Percentiles rank a stretch among this genome's conserved stretches.
phyloP scores from a whole-genome alignment of 2,329 filamentous ascomycete species.

The Ophiostoma australiae region DNA sequence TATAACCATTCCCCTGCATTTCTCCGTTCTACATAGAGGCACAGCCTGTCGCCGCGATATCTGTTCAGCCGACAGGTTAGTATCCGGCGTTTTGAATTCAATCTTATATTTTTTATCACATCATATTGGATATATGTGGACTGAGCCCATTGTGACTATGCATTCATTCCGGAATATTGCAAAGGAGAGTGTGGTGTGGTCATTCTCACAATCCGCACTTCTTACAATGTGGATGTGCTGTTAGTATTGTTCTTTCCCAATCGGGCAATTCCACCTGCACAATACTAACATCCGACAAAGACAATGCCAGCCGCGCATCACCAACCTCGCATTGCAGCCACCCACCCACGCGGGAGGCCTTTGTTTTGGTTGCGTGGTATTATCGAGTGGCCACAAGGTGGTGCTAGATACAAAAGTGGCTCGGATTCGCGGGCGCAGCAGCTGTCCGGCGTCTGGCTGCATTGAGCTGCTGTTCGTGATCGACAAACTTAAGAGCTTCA shows the following conservation, averaged over 20 bases:
- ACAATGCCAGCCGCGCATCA: conserved; percentile 11
- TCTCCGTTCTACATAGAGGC: background rate
- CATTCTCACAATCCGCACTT: background rate
- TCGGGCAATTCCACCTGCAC: conserved; percentile 9
- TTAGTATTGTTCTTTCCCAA: conserved; percentile 23
- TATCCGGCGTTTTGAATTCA: conserved; percentile 9
- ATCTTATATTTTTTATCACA: background rate
- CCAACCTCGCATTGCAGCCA: background rate
- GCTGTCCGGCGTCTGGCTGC: background rate
- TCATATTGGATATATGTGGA: background rate
- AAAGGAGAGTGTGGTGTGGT: background rate
- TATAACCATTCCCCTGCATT: background rate
- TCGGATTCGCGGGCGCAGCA: background rate
- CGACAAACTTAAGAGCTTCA: background rate
- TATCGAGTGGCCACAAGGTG: background rate
- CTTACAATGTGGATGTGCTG: background rate
- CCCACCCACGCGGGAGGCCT: background rate
- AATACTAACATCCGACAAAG: conserved; percentile 23
- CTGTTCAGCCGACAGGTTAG: conserved; percentile 5
- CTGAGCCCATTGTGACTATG: background rate
- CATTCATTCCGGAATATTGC: background rate
- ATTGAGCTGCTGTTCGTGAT: background rate
- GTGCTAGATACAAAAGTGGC: background rate
- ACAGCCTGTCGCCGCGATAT: conserved; percentile 1
- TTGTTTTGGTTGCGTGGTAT: background rate